Evolutionary conservation across 2,329 filamentous ascomycete genomes (phyloP).

Genomic region (Alternaria atra): DNA sequence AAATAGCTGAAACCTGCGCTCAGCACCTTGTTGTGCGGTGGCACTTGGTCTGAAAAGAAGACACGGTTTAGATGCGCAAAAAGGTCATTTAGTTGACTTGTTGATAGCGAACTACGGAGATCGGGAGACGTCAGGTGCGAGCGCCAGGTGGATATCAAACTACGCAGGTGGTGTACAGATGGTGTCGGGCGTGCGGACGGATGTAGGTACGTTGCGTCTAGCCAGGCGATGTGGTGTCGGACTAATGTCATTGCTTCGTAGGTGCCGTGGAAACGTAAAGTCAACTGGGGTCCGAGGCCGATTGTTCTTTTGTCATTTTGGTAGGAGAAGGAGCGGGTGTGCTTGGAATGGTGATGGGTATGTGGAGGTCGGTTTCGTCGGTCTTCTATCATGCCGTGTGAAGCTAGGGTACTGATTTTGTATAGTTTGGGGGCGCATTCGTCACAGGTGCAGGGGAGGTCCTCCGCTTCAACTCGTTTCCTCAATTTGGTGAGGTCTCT

Average conservation of each 20-base stretch:
- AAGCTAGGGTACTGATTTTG: conserved; percentile 11
- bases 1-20: conserved; percentile 22
- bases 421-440: conserved; percentile 25
- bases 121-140: conserved; percentile 14
- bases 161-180: conserved; percentile 13
- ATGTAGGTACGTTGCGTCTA: conserved; percentile 22
- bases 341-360: background rate
- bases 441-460: conserved; percentile 21
- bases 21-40: conserved; percentile 10
- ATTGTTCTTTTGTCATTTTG: background rate
- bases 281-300: conserved; percentile 6
- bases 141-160: conserved; percentile 18
- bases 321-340: background rate
- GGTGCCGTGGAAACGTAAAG: conserved; percentile 18
- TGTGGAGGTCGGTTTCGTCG: background rate
- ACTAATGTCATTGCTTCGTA: conserved; percentile 29
- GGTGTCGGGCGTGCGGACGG: background rate
- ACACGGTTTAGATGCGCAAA: conserved; percentile 21
- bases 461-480: conserved; percentile 8
- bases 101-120: conserved; percentile 17
- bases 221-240: conserved; percentile 24
- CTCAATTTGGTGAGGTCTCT: conserved; percentile 12
- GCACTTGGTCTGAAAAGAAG: conserved; percentile 21
- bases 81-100: conserved; percentile 13
- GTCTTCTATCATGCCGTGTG: conserved; percentile 20